Conservation (phyloP, 768 basidiomycete species). For the Terana coerulea region DNA sequence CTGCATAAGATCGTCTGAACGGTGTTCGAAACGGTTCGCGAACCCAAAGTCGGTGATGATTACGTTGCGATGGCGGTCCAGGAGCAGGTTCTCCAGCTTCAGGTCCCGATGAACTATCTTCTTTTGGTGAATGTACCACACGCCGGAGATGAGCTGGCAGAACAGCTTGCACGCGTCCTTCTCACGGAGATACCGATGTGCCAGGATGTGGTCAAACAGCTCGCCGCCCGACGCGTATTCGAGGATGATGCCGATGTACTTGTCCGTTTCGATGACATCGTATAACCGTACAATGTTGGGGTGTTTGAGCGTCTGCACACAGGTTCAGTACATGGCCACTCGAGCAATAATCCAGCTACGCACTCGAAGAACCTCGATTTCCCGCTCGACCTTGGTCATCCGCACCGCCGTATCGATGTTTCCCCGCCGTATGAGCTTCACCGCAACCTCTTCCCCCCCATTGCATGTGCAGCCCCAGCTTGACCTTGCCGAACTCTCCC, state of each 20-base stretch:
- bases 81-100: constrained; percentile 95
- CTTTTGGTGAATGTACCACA: constrained; percentile 98
- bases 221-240: constrained; percentile 99
- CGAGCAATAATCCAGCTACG: constrained; percentile 29
- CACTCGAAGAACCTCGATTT: constrained; percentile 96
- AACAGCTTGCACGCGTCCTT: constrained; percentile 94
- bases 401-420: constrained; percentile 84
- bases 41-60: constrained; percentile 99
- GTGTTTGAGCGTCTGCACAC: constrained; percentile 78
- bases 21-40: constrained; percentile 95
- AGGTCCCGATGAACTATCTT: constrained; percentile 99
- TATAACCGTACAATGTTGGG: constrained; percentile 98
- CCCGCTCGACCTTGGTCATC: constrained; percentile 94
- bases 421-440: constrained; percentile 92
- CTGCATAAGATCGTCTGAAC: constrained; percentile 94
- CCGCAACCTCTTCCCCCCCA: constrained; percentile 99
- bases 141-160: constrained; percentile 96
- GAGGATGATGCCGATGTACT: constrained; percentile 98
- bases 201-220: constrained; percentile 97
- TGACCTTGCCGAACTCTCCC: constrained; percentile 98
- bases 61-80: constrained; percentile 96
- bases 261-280: constrained; percentile 99
- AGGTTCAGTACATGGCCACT: constrained; percentile 1
- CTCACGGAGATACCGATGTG: constrained; percentile 94
- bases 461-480: constrained; percentile 88